Base-by-base conservation (phyloP, 768 basidiomycete genomes). In the Lactifluus rugatus region DNA sequence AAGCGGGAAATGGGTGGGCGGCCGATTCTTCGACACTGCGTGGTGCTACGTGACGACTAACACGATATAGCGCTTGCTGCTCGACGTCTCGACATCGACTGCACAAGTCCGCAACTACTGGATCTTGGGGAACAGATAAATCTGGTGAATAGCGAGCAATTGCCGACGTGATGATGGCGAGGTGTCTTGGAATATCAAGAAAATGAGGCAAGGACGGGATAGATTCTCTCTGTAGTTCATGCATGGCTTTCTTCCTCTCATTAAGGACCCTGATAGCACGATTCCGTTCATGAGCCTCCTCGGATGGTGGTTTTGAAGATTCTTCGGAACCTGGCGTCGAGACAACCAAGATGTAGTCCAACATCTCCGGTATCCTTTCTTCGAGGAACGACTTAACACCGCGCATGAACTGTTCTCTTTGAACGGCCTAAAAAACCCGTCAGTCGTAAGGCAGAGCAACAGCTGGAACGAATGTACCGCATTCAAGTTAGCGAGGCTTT, bases 401-500 rank as follows among this genome's bases (percentile, higher is more conserved):
- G 34, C 80, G 76, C 88, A 90, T 90, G 65, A 83, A 86, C n/a
- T 84, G 79, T 70, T 93, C 89, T 70, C 85, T 89, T 66, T 85
- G 82, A 13, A 78, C 74, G 44, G 69, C 77, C 85, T 87, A 54
- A 10, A 58, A 28, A 45, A 48, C n/a, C 19, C 23, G 21, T 60
- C 28, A 60, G 39, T 14, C 9, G 34, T 5, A 5, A 28, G 23
- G 23, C 14, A 34, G n/a, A 31, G n/a, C 0, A 26, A 28, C 11
- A 14, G 23, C 21, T 31, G 28, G 36, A 23, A 23, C 16, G 5
- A 17, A 72, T 84, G 64, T 68, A 86, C 88, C 8, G 79, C 70
- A 62, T 89, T 91, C 54, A 93, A 73, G 69, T 94, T 94, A 5
- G 92, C 92, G 41, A 93, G 74, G 63, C 87, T 93, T 70, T 92